These are phyloP conservation scores for Tulasnella sp. DNA, from an alignment of 768 basidiomycete species.

Conservation along the genomic window DNA sequence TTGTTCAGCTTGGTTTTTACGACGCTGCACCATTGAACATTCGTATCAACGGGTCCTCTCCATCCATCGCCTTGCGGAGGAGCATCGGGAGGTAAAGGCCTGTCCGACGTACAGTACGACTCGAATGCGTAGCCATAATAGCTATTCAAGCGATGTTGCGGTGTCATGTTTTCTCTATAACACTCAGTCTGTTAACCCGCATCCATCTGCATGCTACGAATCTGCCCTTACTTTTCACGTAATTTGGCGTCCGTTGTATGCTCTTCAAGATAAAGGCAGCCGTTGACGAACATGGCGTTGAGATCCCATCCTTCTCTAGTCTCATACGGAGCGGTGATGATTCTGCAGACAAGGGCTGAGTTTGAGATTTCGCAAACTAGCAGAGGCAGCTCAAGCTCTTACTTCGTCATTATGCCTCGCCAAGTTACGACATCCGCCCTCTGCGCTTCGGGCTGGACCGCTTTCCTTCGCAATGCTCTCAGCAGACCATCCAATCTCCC, in stretches of 20 bases:
- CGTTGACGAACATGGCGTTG: constrained; percentile 67
- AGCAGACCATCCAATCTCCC: constrained; percentile 61
- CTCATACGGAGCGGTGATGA: constrained; percentile 75
- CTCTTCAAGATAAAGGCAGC: constrained; percentile 65
- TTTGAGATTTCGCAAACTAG: not conserved
- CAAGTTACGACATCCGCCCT: constrained; percentile 36
- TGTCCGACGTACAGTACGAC: constrained; percentile 60
- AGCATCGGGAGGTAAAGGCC: constrained; percentile 20
- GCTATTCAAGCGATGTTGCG: constrained; percentile 47
- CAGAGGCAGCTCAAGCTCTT: constrained; percentile 18
- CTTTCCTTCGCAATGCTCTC: constrained; percentile 38
- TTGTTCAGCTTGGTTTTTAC: constrained; percentile 75
- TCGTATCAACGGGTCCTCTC: constrained; percentile 77
- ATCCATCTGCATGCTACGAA: not conserved
- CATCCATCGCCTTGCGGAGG: constrained; percentile 36
- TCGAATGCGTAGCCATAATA: constrained; percentile 90
- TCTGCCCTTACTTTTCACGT: constrained; percentile 45
- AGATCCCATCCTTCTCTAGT: constrained; percentile 67
- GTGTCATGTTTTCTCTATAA: constrained; percentile 51
- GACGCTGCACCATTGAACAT: constrained; percentile 83
- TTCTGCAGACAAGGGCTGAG: constrained; percentile 36
- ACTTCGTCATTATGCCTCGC: constrained; percentile 83
- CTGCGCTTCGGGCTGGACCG: constrained; percentile 25
- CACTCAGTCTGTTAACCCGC: not conserved
- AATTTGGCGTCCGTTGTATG: constrained; percentile 49